Base-by-base conservation (phyloP, 148 eudicot genomes). In the Nepenthes mirabilis region DNA sequence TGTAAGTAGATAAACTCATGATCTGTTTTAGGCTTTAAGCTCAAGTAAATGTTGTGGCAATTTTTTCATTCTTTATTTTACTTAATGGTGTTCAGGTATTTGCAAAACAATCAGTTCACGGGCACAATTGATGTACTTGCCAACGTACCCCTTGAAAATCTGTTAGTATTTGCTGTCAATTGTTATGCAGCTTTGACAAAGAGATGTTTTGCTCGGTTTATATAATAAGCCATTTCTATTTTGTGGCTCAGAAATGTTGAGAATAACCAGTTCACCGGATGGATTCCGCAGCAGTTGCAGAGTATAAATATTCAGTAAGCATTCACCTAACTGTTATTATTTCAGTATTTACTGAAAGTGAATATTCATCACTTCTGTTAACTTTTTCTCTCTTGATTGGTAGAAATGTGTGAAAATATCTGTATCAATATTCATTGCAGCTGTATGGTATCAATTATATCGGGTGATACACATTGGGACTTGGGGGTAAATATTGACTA, bases 81-180 rank as follows among this genome's bases (percentile, higher is more conserved):
- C 10, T 47, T 11, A 33, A 63, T 11, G 34, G 66, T 48, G 1
- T 73, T 82, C 82, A 93, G 98, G 94, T 75, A 83, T 61, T 69
- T 93, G 77, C 85, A 93, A 71, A 88, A 86, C 79, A 93, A 93
- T 73, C 95, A 93, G 70, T 93, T 93, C 74, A 83, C 96, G 7
- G 98, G 98, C 70, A 74, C 95, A 34, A 82, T 93, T 57, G 78
- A 93, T 66, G 91, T 84, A 71, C 91, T 88, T 61, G 96, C 87
- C 12, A 75, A 65, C 73, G 80, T 93, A 65, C 90, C 96, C 52
- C 95, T 93, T 60, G 36, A 80, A 36, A 83, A 76, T 62, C 76
- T 93, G 98, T 93, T 60, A 82, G 96, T 79, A 66, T 50, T 63
- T 40, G 37, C 40, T 23, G 14, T 43, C 34, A 37, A 33, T 40